Percentiles rank a stretch among this genome's conserved stretches.
phyloP scores from a whole-genome alignment of 75 land plant species.

The Adiantum capillusveneris region DNA sequence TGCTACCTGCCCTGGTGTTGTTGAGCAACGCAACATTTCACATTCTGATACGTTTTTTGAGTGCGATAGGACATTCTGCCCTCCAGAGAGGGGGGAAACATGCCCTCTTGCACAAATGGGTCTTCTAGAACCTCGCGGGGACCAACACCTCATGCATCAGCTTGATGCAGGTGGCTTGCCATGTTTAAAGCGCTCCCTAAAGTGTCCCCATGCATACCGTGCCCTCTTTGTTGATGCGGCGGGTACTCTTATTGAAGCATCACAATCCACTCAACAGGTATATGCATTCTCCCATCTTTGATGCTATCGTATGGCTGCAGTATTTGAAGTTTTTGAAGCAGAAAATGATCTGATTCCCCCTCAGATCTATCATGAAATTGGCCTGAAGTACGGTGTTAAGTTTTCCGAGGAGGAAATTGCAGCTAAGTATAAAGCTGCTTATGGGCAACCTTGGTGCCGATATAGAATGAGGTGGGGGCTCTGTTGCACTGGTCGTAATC shows the following conservation, averaged over 20 bases:
- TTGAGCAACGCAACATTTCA: too few species aligned
- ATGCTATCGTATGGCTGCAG: neutral
- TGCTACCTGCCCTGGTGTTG: too few species aligned
- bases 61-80: neutral
- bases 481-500: neutral
- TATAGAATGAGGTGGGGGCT: conserved; percentile 12
- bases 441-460: conserved; percentile 16
- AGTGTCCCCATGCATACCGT: conserved; percentile 30
- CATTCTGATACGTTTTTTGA: too few species aligned
- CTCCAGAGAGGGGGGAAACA: neutral
- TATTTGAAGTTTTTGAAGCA: neutral
- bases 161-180: neutral
- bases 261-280: conserved; percentile 86
- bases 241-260: conserved; percentile 75
- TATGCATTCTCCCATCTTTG: neutral
- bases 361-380: conserved; percentile 19
- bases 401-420: conserved; percentile 14
- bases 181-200: neutral
- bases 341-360: neutral
- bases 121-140: neutral
- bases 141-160: neutral
- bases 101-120: neutral
- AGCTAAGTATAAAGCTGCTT: conserved; percentile 14
- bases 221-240: conserved; percentile 80
- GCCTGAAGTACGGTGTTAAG: conserved; percentile 13